These are phyloP conservation scores for Endothia cerciana DNA, from an alignment of 2,329 filamentous ascomycete species.

Conservation along the genomic window DNA sequence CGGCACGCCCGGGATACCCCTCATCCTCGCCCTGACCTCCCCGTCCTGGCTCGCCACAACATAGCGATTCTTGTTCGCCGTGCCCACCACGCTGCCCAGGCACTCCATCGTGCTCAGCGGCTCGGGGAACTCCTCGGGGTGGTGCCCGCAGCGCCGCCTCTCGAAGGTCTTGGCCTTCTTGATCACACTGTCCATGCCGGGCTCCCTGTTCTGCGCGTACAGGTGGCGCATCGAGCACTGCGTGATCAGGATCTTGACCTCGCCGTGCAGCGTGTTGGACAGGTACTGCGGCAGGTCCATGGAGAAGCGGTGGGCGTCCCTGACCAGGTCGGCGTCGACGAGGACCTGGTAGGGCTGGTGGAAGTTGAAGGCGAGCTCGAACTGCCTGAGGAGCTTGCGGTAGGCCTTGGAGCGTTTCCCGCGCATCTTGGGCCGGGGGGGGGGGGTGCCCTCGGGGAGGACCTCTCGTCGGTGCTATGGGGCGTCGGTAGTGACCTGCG, in stretches of 20 bases:
- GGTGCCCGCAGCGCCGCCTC: slow-evolving; percentile 77
- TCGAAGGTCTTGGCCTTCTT: slow-evolving; percentile 73
- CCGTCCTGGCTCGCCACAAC: slow-evolving; percentile 75
- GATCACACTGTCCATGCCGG: slow-evolving; percentile 64
- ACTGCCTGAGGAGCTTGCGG: slow-evolving; percentile 90
- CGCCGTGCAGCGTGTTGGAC: slow-evolving; percentile 59
- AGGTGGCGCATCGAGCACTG: slow-evolving; percentile 75
- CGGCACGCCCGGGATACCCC: slow-evolving; percentile 72
- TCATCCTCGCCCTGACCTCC: slow-evolving; percentile 65
- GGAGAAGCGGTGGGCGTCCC: slow-evolving; percentile 80
- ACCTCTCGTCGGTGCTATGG: background rate
- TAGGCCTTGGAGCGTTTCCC: slow-evolving; percentile 59
- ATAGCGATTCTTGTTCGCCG: slow-evolving; percentile 80
- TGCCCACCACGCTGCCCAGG: slow-evolving; percentile 76
- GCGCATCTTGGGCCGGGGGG: slow-evolving; percentile 43
- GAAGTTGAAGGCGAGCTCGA: slow-evolving; percentile 85
- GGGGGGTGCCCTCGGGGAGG: background rate
- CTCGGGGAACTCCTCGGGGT: slow-evolving; percentile 70
- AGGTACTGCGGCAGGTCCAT: slow-evolving; percentile 69
- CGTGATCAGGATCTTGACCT: slow-evolving; percentile 75
- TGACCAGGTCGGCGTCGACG: slow-evolving; percentile 83
- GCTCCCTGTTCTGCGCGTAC: slow-evolving; percentile 64
- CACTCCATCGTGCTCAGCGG: slow-evolving; percentile 74
- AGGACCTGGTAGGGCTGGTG: slow-evolving; percentile 93
- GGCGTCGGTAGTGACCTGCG: background rate